phyloP scores from a whole-genome alignment of 2,329 filamentous ascomycete genomes.

The Penicillium frequentans region DNA sequence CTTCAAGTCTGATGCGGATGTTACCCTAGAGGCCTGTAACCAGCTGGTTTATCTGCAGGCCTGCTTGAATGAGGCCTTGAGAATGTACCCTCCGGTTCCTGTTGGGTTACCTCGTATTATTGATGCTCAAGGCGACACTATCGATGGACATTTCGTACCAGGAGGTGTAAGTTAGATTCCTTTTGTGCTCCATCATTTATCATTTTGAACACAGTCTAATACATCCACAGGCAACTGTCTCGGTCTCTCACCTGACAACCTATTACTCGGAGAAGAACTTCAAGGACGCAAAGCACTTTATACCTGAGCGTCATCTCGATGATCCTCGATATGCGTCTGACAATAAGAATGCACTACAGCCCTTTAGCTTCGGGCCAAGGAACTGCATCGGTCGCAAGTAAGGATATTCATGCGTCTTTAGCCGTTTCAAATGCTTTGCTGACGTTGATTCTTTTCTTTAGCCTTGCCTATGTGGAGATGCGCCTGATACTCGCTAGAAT shows the following conservation, averaged over 20 bases:
- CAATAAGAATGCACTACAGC: slow-evolving; percentile 28
- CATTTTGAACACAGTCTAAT: neutral
- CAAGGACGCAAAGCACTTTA: slow-evolving; percentile 14
- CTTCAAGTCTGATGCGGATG: slow-evolving; percentile 23
- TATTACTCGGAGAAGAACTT: slow-evolving; percentile 6
- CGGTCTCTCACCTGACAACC: slow-evolving; percentile 1
- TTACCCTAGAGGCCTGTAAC: slow-evolving; percentile 31
- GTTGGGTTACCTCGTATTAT: neutral
- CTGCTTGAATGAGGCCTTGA: slow-evolving; percentile 46
- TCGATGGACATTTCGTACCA: slow-evolving; percentile 23
- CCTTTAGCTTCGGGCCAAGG: slow-evolving; percentile 27
- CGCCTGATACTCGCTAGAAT: slow-evolving; percentile 3
- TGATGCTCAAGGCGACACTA: slow-evolving; percentile 12
- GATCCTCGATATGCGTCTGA: slow-evolving; percentile 25
- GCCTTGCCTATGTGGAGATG: slow-evolving; percentile 8
- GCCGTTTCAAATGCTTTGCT: neutral
- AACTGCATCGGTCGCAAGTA: slow-evolving; percentile 26
- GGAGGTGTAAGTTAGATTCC: slow-evolving; percentile 11
- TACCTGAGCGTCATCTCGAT: slow-evolving; percentile 22
- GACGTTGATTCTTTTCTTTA: neutral
- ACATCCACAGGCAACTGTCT: neutral
- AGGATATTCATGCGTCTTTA: neutral
- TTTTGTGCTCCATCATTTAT: neutral
- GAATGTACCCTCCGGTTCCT: slow-evolving; percentile 40
- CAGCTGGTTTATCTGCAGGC: slow-evolving; percentile 42